These are phyloP conservation scores for Daedaleopsis nitida DNA, from an alignment of 768 basidiomycete species.

Conservation along the genomic window DNA sequence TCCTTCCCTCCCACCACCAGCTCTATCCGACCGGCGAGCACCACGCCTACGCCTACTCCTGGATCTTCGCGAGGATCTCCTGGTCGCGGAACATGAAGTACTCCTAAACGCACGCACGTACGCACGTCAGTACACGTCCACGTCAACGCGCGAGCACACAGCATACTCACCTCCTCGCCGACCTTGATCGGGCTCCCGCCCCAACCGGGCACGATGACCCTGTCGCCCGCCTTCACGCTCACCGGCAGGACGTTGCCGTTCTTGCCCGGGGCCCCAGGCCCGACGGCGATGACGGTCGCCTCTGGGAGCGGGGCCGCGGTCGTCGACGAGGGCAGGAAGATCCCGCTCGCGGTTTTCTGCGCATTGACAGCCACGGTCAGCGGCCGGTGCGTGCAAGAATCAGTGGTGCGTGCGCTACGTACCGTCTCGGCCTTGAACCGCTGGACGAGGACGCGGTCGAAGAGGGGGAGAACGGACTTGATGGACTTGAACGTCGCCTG, in stretches of 20 bases:
- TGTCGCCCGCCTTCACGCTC: constrained; percentile 84
- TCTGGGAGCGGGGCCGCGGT: constrained; percentile 89
- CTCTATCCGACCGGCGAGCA: neutral
- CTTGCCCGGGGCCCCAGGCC: constrained; percentile 92
- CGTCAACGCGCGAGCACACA: neutral
- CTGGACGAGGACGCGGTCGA: constrained; percentile 97
- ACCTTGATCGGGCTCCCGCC: constrained; percentile 96
- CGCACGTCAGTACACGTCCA: too few species aligned
- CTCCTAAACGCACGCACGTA: constrained; percentile 55
- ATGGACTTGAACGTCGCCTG: constrained; percentile 96
- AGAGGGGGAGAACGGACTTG: constrained; percentile 83
- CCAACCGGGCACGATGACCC: constrained; percentile 94
- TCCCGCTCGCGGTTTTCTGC: constrained; percentile 96
- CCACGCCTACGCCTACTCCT: constrained; percentile 54
- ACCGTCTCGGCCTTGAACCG: constrained; percentile 97
- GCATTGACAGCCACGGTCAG: too few species aligned
- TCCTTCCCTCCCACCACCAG: neutral
- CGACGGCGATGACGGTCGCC: constrained; percentile 94
- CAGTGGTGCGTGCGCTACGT: constrained; percentile 31
- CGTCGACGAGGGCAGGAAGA: constrained; percentile 92
- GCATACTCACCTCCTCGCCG: constrained; percentile 82
- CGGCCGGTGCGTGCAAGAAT: too few species aligned
- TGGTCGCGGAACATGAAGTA: constrained; percentile 93
- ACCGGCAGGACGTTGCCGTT: constrained; percentile 76
- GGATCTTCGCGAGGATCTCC: constrained; percentile 95